Percentiles rank a stretch among this genome's conserved stretches.
phyloP scores from a whole-genome alignment of 2,329 filamentous ascomycete genomes.

The Fusarium paranaense region DNA sequence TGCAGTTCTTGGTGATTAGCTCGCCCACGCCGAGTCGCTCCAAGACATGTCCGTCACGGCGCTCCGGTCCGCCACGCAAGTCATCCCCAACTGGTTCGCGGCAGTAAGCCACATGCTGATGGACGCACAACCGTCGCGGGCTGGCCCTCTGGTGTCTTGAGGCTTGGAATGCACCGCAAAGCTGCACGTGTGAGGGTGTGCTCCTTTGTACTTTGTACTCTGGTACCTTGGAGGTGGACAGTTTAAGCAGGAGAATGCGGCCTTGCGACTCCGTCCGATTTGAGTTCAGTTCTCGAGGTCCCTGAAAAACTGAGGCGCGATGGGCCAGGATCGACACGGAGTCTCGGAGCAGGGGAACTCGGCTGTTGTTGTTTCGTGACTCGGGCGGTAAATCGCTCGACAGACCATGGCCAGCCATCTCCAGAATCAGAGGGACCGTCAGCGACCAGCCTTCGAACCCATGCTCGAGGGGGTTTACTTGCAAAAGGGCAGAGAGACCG shows the following conservation, averaged over 20 bases:
- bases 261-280: conserved; percentile 24
- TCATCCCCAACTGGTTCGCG: conserved; percentile 31
- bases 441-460: conserved; percentile 25
- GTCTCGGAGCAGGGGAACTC: conserved; percentile 20
- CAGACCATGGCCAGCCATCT: conserved; percentile 33
- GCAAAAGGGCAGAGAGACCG: conserved; percentile 20
- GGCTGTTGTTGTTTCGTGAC: conserved; percentile 31
- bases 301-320: conserved; percentile 2
- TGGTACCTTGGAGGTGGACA: conserved; percentile 14
- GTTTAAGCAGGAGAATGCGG: conserved; percentile 29
- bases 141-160: conserved; percentile 36
- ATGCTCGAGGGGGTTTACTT: conserved; percentile 29
- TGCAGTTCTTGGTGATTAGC: conserved; percentile 27
- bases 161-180: conserved; percentile 40
- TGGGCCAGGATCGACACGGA: conserved; percentile 25
- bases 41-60: conserved; percentile 13
- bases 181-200: conserved; percentile 43
- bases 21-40: conserved; percentile 26
- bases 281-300: conserved; percentile 4
- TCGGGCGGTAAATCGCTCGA: conserved; percentile 29
- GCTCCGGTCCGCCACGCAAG: conserved; percentile 28
- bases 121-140: conserved; percentile 30
- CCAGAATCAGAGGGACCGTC: conserved; percentile 13
- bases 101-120: conserved; percentile 42
- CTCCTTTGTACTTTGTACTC: conserved; percentile 19